These are phyloP conservation scores for Gamsiella multidivaricata DNA, from an alignment of 192 early-diverging fungal species.

Conservation along the genomic window DNA sequence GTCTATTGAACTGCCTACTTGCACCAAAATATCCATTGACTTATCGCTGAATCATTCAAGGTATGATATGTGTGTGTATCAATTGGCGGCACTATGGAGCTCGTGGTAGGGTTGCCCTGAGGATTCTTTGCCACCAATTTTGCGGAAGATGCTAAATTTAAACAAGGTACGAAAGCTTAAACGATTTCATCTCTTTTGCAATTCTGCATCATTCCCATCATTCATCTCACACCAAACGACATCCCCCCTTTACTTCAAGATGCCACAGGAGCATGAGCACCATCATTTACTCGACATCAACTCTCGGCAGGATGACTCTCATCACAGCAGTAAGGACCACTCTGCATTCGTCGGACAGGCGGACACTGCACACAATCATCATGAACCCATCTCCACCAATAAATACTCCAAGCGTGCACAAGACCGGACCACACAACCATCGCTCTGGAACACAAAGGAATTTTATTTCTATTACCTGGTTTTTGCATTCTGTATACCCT, in stretches of 20 bases:
- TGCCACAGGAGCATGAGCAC: slow-evolving; percentile 31
- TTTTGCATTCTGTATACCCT: slow-evolving; percentile 66
- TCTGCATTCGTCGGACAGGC: slow-evolving; percentile 22
- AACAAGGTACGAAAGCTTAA: too few species aligned
- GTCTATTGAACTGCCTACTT: too few species aligned
- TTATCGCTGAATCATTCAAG: too few species aligned
- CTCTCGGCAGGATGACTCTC: slow-evolving; percentile 2
- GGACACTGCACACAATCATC: background rate
- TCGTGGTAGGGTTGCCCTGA: too few species aligned
- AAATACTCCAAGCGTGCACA: slow-evolving; percentile 23
- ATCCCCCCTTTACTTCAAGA: too few species aligned
- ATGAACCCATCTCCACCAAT: slow-evolving; percentile 26
- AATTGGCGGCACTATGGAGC: too few species aligned
- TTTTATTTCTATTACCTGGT: slow-evolving; percentile 81
- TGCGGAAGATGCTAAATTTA: background rate
- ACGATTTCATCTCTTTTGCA: background rate
- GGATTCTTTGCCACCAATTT: too few species aligned
- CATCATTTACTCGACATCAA: slow-evolving; percentile 32
- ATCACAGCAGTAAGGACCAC: slow-evolving; percentile 3
- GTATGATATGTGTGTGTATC: too few species aligned
- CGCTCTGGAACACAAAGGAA: slow-evolving; percentile 73
- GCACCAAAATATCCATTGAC: too few species aligned
- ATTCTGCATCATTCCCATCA: background rate
- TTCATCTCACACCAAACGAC: background rate
- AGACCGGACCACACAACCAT: slow-evolving; percentile 57